Conservation (phyloP, 2,329 filamentous ascomycete genomes). For the Stemphylium vesicarium region DNA sequence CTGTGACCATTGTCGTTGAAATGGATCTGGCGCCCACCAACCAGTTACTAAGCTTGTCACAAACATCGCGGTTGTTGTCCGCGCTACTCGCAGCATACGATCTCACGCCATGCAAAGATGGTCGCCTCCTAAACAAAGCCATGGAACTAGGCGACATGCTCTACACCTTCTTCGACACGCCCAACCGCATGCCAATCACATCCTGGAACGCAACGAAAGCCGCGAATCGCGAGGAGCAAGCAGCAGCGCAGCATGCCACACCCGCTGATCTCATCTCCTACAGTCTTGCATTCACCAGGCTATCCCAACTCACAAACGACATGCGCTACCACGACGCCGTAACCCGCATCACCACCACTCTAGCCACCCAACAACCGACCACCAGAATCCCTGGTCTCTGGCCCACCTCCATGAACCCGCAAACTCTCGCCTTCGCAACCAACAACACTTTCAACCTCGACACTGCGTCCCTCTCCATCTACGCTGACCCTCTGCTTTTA, state of each 20-base stretch:
- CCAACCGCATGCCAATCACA: constrained; percentile 66
- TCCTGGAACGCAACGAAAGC: constrained; percentile 22
- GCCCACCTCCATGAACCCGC: constrained; percentile 40
- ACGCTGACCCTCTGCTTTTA: background rate
- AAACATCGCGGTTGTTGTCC: background rate
- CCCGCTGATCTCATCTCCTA: constrained; percentile 52
- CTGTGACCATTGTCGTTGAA: background rate
- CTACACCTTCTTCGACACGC: constrained; percentile 69
- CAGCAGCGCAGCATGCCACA: constrained; percentile 44
- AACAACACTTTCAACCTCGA: constrained; percentile 17
- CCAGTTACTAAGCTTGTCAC: background rate
- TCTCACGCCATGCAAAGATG: constrained; percentile 18
- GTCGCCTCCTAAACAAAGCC: constrained; percentile 63
- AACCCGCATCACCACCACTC: constrained; percentile 46
- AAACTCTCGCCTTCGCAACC: constrained; percentile 38
- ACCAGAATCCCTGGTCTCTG: constrained; percentile 54
- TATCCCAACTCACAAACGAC: constrained; percentile 53
- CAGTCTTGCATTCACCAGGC: constrained; percentile 52
- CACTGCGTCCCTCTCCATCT: background rate
- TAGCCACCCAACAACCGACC: constrained; percentile 48
- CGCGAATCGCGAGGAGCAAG: constrained; percentile 37
- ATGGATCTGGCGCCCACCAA: background rate
- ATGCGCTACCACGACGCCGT: constrained; percentile 54
- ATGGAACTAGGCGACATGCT: constrained; percentile 67
- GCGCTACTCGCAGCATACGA: background rate